Conservation (phyloP, 139 green algal genomes). For the Chlamydomonas schloesseri region DNA sequence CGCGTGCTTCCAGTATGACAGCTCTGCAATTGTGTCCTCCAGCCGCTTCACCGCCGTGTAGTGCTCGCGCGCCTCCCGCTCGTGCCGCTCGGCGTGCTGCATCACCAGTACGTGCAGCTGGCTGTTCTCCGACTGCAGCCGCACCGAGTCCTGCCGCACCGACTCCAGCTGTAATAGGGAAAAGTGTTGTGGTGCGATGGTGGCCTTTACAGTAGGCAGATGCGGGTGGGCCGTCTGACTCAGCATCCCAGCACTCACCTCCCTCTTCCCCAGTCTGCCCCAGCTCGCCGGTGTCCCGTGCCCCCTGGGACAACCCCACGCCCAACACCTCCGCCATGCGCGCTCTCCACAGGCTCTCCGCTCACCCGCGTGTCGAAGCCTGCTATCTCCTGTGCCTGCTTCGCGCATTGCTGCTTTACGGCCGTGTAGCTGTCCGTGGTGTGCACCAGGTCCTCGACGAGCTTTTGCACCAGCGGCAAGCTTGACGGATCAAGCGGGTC, state of each 20-base stretch:
- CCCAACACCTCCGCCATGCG: no score
- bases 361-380: slow-evolving; percentile 66
- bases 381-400: slow-evolving; percentile 67
- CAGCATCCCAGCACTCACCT: no score
- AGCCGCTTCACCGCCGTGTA: slow-evolving; percentile 62
- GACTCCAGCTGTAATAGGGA: slow-evolving; percentile 66
- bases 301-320: no score
- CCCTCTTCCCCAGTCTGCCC: no score
- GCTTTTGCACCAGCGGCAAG: slow-evolving; percentile 63
- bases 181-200: no score
- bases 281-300: no score
- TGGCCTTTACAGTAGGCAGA: no score
- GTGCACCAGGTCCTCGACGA: slow-evolving; percentile 78
- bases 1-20: slow-evolving; percentile 69
- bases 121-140: slow-evolving; percentile 75
- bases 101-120: slow-evolving; percentile 79
- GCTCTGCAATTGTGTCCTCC: slow-evolving; percentile 64
- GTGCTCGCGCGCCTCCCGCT: slow-evolving; percentile 53
- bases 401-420: slow-evolving; percentile 66
- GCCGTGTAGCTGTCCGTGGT: slow-evolving; percentile 73
- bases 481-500: slow-evolving; percentile 57
- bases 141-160: slow-evolving; percentile 61
- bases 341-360: no score
- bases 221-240: no score
- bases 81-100: slow-evolving; percentile 64